Evolutionary conservation across 306 rosid species (phyloP).

Genomic region (Vigna hirtella): DNA sequence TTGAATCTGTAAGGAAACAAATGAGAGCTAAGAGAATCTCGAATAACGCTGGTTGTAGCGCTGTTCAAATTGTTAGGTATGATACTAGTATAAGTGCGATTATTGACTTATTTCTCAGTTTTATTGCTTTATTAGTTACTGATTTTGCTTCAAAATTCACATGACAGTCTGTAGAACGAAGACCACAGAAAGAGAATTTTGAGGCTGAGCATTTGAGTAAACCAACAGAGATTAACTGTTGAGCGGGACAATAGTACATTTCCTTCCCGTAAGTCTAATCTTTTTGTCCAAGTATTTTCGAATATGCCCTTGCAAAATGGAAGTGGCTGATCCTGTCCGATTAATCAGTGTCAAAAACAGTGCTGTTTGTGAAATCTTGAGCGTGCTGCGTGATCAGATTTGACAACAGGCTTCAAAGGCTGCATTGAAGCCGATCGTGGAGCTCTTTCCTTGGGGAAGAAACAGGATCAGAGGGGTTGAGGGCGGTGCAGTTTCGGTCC

Average conservation of each 20-base stretch:
- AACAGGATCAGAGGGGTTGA: constrained; percentile 83
- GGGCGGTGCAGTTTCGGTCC: constrained; percentile 52
- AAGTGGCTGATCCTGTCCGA: constrained; percentile 61
- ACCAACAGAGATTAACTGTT: neutral
- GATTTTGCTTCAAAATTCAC: neutral
- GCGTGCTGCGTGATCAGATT: constrained; percentile 55
- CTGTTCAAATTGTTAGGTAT: constrained; percentile 53
- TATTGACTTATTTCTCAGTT: neutral
- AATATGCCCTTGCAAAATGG: constrained; percentile 10
- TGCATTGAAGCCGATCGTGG: constrained; percentile 67
- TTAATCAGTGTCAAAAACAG: constrained; percentile 43
- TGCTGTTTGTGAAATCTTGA: constrained; percentile 50
- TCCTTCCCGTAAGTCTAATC: constrained; percentile 4
- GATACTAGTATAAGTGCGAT: neutral
- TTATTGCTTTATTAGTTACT: neutral
- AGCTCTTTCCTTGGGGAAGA: constrained; percentile 81
- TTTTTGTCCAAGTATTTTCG: neutral
- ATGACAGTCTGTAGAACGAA: neutral
- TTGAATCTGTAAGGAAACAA: constrained; percentile 66
- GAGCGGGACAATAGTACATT: neutral
- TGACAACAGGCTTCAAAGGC: constrained; percentile 71
- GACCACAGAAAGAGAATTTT: neutral
- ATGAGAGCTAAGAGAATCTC: constrained; percentile 64
- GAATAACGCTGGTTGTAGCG: constrained; percentile 68
- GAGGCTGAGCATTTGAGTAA: neutral